A percentile compares a stretch with the other conserved stretches of the same genome.
phyloP scores from a whole-genome alignment of 768 basidiomycete species.

The Suillus subluteus region DNA sequence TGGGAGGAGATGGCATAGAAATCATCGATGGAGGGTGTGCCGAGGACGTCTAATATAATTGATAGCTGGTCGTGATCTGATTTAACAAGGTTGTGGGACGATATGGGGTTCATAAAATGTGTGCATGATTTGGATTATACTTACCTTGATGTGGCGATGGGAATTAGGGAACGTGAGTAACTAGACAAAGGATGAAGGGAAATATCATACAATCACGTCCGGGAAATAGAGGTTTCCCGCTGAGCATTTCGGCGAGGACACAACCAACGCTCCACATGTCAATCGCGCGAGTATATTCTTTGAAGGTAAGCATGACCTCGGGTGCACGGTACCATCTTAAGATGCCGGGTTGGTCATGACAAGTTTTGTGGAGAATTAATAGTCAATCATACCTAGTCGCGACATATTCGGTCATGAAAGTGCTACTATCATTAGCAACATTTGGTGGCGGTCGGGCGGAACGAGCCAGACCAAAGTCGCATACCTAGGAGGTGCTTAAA shows the following conservation, averaged over 20 bases:
- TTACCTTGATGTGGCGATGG: conserved; percentile 9
- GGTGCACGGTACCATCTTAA: conserved; percentile 94
- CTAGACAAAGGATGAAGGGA: conserved; percentile 12
- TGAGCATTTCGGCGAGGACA: conserved; percentile 89
- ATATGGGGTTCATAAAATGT: conserved; percentile 1
- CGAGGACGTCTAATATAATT: conserved; percentile 93
- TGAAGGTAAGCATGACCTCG: conserved; percentile 98
- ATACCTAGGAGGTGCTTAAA: conserved; percentile 50
- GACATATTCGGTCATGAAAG: conserved; percentile 93
- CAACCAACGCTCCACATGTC: conserved; percentile 90
- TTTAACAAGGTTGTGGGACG: neutral
- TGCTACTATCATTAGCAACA: conserved; percentile 73
- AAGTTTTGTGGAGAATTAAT: neutral
- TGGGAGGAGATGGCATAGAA: conserved; percentile 90
- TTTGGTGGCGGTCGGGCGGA: conserved; percentile 76
- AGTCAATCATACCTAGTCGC: conserved; percentile 70
- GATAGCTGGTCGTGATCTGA: conserved; percentile 92
- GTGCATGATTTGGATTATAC: conserved; percentile 10
- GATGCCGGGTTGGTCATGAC: conserved; percentile 10
- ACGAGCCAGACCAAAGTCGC: conserved; percentile 88
- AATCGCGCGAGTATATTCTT: conserved; percentile 89
- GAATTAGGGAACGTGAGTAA: conserved; percentile 7
- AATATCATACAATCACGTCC: conserved; percentile 78
- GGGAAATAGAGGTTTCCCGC: conserved; percentile 91
- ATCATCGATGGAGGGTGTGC: conserved; percentile 88